Base-by-base conservation (phyloP, 1,139 yeast species). In the Yamadazyma pseudoaaseri region DNA sequence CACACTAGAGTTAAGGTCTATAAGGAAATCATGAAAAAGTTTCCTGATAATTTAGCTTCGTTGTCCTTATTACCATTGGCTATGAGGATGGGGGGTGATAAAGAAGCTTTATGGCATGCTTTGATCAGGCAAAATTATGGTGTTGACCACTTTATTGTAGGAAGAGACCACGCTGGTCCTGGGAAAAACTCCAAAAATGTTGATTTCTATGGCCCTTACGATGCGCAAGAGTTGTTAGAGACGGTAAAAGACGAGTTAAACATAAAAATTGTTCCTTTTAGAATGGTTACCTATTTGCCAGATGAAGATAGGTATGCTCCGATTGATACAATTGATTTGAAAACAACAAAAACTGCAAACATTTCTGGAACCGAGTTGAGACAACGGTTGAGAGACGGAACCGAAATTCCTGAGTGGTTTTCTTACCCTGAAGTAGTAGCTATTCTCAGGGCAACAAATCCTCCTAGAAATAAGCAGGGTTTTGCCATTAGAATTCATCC, bases 21-120 rank as follows among this genome's bases (percentile, higher is more conserved):
- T 70, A 86, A 85, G 63, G 94, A 92, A 51, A 81, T 90, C 50
- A 77, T 90, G 60, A 85, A 89, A 62, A 83, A 92, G 54, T 90
- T 86, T 64, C 97, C 97, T 37, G 84, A 81, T 42, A 96, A 96
- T 38, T 81, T 90, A 75, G 97, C 97, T 9, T 79, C 86, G 46
- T 72, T 90, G 44, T 83, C 97, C 9, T 70, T 90, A 46, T 72
- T 90, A 54, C 97, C 97, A 12, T 73, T 90, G 52, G 97, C 97
- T 31, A 90, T 90, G 97, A 81, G 97, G 73, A 90, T 90, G 97
- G 97, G 95, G 42, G 97, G 97, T 62, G 97, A 92, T 62, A 81
- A 96, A 61, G 97, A 90, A 68, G 97, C 97, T 21, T 84, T 90
- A 35, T 90, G 97, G 97, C 97, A 90, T 60, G 96, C 97, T 16